Percentiles rank a stretch among this genome's conserved stretches.
Evolutionary conservation across 192 early-diverging fungal species (phyloP).

Genomic region (Gamsiella multidivaricata): DNA sequence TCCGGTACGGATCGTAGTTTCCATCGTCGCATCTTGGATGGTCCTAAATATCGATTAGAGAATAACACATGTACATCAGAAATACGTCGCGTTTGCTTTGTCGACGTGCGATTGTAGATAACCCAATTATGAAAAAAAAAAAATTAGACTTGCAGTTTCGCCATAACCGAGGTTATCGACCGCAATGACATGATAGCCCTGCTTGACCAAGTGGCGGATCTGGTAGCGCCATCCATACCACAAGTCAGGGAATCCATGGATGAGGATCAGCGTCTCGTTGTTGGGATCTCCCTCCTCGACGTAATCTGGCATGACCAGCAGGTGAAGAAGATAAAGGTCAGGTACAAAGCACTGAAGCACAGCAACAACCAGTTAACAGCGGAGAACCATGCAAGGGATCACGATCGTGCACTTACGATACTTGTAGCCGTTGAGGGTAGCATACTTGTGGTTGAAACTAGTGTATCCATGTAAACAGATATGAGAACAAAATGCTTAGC

Average conservation of each 20-base stretch:
- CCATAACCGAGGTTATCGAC: slow-evolving; percentile 63
- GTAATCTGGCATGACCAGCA: no score
- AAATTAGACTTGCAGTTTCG: slow-evolving; percentile 43
- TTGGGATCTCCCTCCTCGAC: slow-evolving; percentile 30
- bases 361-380: no score
- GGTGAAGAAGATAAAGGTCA: no score
- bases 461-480: background rate
- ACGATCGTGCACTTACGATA: slow-evolving; percentile 35
- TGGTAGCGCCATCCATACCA: slow-evolving; percentile 55
- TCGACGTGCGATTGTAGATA: no score
- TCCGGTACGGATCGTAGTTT: slow-evolving; percentile 54
- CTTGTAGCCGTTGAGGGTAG: slow-evolving; percentile 4
- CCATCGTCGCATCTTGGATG: slow-evolving; percentile 50
- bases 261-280: slow-evolving; percentile 10
- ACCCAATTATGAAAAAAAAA: background rate
- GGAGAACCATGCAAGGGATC: no score
- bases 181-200: slow-evolving; percentile 67
- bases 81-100: no score
- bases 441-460: slow-evolving; percentile 34
- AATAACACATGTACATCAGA: no score
- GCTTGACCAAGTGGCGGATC: slow-evolving; percentile 57
- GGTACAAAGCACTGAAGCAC: no score
- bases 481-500: background rate
- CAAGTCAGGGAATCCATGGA: slow-evolving; percentile 49
- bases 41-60: no score